These are phyloP conservation scores for Jaltomata sinuosa DNA, from an alignment of 257 asterid species.

Conservation along the genomic window DNA sequence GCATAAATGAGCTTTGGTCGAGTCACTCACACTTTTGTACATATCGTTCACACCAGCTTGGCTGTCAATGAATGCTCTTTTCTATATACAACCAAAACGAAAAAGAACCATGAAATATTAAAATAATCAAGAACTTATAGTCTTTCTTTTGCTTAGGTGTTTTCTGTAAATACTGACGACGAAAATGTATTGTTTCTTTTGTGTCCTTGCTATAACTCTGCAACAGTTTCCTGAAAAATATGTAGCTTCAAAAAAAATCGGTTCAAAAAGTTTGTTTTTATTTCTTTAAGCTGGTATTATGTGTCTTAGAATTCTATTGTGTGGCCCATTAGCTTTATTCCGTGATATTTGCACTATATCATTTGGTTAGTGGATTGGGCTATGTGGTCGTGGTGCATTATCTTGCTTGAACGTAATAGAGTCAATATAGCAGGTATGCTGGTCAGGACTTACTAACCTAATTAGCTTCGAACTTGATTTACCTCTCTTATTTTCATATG, in stretches of 20 bases:
- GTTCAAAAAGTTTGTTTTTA: not conserved
- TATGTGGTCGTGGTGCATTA: not conserved
- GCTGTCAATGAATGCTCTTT: not conserved
- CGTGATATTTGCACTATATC: not conserved
- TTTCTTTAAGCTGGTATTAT: not conserved
- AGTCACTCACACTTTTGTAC: not conserved
- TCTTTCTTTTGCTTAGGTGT: not conserved
- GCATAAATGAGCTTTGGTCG: not conserved
- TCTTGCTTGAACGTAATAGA: not conserved
- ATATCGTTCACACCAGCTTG: not conserved
- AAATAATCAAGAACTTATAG: not conserved
- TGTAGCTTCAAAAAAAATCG: not conserved
- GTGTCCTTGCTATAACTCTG: not conserved
- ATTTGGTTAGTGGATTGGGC: not conserved
- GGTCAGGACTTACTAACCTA: not conserved
- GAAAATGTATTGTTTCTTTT: not conserved
- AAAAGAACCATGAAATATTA: not conserved
- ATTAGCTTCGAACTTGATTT: not conserved
- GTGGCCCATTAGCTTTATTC: not conserved
- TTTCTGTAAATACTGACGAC: not conserved
- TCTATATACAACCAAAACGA: not conserved
- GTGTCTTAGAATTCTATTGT: not conserved
- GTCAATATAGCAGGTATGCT: not conserved
- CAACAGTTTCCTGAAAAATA: not conserved
- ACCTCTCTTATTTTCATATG: not conserved